A percentile compares a stretch with the other conserved stretches of the same genome.
These are phyloP conservation scores for Pichia sp. DNA, from an alignment of 1,139 yeast species.

Conservation along the genomic window DNA sequence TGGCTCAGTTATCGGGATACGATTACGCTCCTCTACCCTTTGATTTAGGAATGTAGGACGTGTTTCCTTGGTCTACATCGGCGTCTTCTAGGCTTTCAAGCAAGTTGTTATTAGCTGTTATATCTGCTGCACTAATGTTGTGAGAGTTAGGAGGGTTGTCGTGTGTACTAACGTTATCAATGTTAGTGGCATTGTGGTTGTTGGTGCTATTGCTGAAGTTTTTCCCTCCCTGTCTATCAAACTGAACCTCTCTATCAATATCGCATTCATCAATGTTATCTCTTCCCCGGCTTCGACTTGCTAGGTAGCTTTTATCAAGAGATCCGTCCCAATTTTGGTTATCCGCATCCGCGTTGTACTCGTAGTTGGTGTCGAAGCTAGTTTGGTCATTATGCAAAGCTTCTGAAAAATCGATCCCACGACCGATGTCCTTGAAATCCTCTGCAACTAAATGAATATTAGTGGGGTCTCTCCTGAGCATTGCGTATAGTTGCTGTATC, in stretches of 20 bases:
- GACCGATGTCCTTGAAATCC: conserved; percentile 26
- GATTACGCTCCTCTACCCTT: too few species aligned
- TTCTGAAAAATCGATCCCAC: not conserved
- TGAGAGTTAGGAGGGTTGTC: too few species aligned
- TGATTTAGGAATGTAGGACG: too few species aligned
- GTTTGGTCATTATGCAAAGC: not conserved
- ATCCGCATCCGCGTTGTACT: conserved; percentile 6
- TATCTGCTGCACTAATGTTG: too few species aligned
- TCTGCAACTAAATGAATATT: conserved; percentile 27
- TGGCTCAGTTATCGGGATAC: too few species aligned
- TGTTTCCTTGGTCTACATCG: too few species aligned
- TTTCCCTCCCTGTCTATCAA: too few species aligned
- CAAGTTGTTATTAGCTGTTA: too few species aligned
- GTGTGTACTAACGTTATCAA: not conserved
- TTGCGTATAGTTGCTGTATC: conserved; percentile 7
- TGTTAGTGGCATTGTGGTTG: not conserved
- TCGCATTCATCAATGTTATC: too few species aligned
- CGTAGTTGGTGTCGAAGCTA: not conserved
- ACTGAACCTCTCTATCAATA: too few species aligned
- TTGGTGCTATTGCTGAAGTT: not conserved
- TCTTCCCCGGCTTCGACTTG: conserved; percentile 7
- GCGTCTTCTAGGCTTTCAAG: too few species aligned
- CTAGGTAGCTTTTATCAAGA: conserved; percentile 12
- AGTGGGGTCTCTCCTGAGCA: conserved; percentile 30
- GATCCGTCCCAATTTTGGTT: conserved; percentile 14